Percentiles rank a stretch among this genome's conserved stretches.
phyloP scores from a whole-genome alignment of 2,329 filamentous ascomycete genomes.

The Cladosporium halotolerans region DNA sequence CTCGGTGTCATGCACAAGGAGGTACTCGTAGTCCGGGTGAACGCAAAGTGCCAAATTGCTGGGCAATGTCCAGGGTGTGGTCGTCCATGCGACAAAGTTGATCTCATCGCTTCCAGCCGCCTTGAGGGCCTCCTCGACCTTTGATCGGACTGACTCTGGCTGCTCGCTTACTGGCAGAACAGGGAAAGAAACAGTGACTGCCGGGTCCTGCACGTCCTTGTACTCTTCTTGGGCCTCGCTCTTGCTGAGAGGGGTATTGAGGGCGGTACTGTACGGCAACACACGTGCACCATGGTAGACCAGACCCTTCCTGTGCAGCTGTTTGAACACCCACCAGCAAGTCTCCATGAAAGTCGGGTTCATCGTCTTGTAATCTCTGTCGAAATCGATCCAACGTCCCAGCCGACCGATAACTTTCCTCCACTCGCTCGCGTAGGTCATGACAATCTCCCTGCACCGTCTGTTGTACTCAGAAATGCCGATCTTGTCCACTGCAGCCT shows the following conservation, averaged over 20 bases:
- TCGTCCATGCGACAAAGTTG: slow-evolving; percentile 80
- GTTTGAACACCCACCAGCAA: slow-evolving; percentile 95
- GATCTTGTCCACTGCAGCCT: slow-evolving; percentile 78
- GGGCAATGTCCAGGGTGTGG: slow-evolving; percentile 80
- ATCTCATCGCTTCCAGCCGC: slow-evolving; percentile 52
- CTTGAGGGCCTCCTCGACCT: slow-evolving; percentile 26
- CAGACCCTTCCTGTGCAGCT: slow-evolving; percentile 79
- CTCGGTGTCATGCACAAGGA: slow-evolving; percentile 78
- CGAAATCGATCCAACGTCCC: slow-evolving; percentile 95
- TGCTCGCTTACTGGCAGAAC: slow-evolving; percentile 45
- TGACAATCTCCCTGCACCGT: slow-evolving; percentile 87
- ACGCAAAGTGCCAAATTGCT: slow-evolving; percentile 72
- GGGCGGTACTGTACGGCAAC: slow-evolving; percentile 89
- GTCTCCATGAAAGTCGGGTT: slow-evolving; percentile 93
- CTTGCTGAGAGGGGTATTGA: slow-evolving; percentile 85
- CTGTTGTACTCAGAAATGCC: slow-evolving; percentile 86
- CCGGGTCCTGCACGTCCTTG: slow-evolving; percentile 85
- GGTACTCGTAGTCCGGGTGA: slow-evolving; percentile 77
- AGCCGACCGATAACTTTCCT: slow-evolving; percentile 78
- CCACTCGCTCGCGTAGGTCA: slow-evolving; percentile 86
- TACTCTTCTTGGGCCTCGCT: slow-evolving; percentile 95
- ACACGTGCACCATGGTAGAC: slow-evolving; percentile 89
- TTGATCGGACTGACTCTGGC: slow-evolving; percentile 22
- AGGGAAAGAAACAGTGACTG: slow-evolving; percentile 82
- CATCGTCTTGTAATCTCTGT: slow-evolving; percentile 98